Conservation (phyloP, 2,329 filamentous ascomycete genomes). For the Colletotrichum truncatum region DNA sequence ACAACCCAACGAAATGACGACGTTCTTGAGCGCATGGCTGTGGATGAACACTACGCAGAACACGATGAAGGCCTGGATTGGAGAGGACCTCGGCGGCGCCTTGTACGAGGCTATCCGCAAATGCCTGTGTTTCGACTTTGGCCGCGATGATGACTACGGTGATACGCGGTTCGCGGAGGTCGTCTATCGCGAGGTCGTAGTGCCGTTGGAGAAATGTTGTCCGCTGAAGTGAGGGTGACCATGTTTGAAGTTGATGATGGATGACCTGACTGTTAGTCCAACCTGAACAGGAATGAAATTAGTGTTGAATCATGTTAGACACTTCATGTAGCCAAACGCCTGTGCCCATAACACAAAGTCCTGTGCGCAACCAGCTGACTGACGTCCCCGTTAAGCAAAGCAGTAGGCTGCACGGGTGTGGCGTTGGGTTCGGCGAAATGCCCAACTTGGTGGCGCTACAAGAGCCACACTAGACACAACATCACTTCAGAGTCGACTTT, state of each 20-base stretch:
- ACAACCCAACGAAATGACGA: background rate
- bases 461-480: too few relatives aligned
- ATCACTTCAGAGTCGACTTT: too few relatives aligned
- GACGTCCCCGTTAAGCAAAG: too few relatives aligned
- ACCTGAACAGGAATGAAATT: too few relatives aligned
- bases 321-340: too few relatives aligned
- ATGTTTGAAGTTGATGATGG: too few relatives aligned
- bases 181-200: constrained; percentile 9
- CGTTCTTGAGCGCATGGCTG: background rate
- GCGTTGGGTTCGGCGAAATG: too few relatives aligned
- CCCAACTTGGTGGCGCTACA: too few relatives aligned
- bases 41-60: background rate
- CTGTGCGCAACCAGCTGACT: too few relatives aligned
- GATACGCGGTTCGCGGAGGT: background rate
- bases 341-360: too few relatives aligned
- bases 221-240: background rate
- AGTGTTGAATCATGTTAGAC: too few relatives aligned
- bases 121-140: background rate
- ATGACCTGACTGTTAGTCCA: background rate
- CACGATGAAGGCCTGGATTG: background rate
- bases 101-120: constrained; percentile 3
- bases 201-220: constrained; percentile 34
- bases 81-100: background rate
- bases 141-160: background rate
- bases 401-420: too few relatives aligned